These are phyloP conservation scores for Wallacemonas sp. DNA, from an alignment of 208 protist species.

Conservation along the genomic window DNA sequence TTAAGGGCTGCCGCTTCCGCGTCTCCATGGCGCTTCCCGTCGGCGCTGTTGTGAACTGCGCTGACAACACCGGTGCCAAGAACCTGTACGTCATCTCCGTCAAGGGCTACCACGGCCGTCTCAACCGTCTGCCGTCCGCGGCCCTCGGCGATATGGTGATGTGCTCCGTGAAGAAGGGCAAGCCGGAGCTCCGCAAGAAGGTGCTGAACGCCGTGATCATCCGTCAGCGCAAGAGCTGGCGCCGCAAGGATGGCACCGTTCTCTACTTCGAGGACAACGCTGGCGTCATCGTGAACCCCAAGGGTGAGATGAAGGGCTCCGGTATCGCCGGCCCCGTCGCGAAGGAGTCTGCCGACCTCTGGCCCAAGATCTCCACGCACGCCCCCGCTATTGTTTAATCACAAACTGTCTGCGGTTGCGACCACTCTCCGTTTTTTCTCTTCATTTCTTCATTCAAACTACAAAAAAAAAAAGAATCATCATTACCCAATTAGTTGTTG, in stretches of 20 bases:
- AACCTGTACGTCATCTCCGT: constrained; percentile 99
- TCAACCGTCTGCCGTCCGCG: constrained; percentile 98
- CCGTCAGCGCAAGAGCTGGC: constrained; percentile 99
- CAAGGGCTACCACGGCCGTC: constrained; percentile 96
- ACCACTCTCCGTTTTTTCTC: constrained; percentile 18
- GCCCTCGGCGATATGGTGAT: constrained; percentile 99
- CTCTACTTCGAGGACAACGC: constrained; percentile 99
- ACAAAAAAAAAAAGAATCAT: constrained; percentile 14
- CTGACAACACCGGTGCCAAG: constrained; percentile 99
- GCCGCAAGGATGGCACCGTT: constrained; percentile 98
- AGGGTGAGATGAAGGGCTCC: constrained; percentile 99
- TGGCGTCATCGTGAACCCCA: constrained; percentile 99
- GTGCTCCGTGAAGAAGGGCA: constrained; percentile 99
- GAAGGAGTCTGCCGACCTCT: constrained; percentile 99
- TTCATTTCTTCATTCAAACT: constrained; percentile 19
- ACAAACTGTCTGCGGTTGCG: constrained; percentile 6
- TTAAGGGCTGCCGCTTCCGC: constrained; percentile 98
- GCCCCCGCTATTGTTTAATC: constrained; percentile 96
- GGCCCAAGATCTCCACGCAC: constrained; percentile 98
- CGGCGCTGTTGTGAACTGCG: constrained; percentile 99
- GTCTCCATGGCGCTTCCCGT: constrained; percentile 98
- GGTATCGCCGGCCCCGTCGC: constrained; percentile 99
- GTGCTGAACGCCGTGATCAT: constrained; percentile 97
- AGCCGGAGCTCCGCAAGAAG: constrained; percentile 99
- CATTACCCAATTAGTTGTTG: too few relatives aligned